A percentile compares a stretch with the other conserved stretches of the same genome.
Evolutionary conservation across 257 asterid species (phyloP).

Genomic region (Nicotiana obtusifolia): DNA sequence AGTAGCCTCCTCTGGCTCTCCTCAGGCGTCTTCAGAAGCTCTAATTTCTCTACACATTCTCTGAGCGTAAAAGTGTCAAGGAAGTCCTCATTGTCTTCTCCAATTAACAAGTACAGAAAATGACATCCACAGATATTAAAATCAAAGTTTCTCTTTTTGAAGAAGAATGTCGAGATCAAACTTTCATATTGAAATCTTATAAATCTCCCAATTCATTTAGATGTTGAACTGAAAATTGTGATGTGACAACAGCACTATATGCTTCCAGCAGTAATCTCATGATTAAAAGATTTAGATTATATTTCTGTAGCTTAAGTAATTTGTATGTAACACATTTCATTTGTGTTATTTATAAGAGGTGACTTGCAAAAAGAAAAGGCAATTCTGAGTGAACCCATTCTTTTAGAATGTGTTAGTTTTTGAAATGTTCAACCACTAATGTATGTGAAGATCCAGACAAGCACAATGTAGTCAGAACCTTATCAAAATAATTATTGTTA

Average conservation of each 20-base stretch:
- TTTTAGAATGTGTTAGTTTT: background rate
- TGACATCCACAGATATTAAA: background rate
- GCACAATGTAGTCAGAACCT: background rate
- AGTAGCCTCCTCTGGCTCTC: slow-evolving; percentile 62
- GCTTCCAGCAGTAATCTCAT: background rate
- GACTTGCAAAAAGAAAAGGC: background rate
- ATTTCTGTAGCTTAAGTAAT: background rate
- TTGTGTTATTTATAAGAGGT: background rate
- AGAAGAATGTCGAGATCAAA: background rate
- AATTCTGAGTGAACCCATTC: background rate
- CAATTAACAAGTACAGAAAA: background rate
- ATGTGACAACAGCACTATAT: background rate
- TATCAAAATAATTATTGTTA: background rate
- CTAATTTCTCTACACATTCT: slow-evolving; percentile 49
- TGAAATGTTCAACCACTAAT: background rate
- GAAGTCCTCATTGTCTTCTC: slow-evolving; percentile 26
- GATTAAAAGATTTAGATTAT: background rate
- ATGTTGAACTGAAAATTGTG: background rate
- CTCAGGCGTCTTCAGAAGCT: slow-evolving; percentile 64
- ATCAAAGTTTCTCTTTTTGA: background rate
- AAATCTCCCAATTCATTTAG: background rate
- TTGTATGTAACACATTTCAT: background rate
- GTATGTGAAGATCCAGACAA: background rate
- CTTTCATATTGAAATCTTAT: background rate
- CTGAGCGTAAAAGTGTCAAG: slow-evolving; percentile 78